Conservation (phyloP, 2,329 filamentous ascomycete genomes). For the Fusarium gaditjirri region DNA sequence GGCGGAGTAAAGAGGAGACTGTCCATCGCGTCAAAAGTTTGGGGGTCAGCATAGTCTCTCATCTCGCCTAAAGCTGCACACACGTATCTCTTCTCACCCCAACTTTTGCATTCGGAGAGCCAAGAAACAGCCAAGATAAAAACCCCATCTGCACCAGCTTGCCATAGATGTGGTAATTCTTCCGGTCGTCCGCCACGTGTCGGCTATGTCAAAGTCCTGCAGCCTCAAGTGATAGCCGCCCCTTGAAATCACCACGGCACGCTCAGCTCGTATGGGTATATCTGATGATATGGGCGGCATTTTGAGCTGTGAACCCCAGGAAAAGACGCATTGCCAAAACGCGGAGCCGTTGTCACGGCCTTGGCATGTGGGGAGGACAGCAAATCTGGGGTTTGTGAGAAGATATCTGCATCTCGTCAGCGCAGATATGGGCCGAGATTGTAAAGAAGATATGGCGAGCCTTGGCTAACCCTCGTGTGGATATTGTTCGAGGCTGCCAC, state of each 20-base stretch:
- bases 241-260: neutral
- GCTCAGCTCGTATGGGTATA: neutral
- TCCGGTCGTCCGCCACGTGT: constrained; percentile 27
- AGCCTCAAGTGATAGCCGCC: constrained; percentile 14
- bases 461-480: constrained; percentile 1
- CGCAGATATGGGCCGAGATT: neutral
- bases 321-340: neutral
- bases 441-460: neutral
- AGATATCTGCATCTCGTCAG: constrained; percentile 1
- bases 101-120: neutral
- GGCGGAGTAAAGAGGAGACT: constrained; percentile 7
- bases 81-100: neutral
- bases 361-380: constrained; percentile 22
- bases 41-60: neutral
- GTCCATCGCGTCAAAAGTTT: neutral
- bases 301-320: neutral
- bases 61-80: neutral
- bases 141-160: neutral
- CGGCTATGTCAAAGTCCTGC: neutral
- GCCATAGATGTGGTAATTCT: neutral
- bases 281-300: neutral
- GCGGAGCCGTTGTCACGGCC: neutral
- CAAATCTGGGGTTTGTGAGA: neutral
- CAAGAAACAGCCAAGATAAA: constrained; percentile 15
- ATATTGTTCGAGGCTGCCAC: neutral